Base-by-base conservation (phyloP, 306 rosid genomes). In the Cucumis sativus region DNA sequence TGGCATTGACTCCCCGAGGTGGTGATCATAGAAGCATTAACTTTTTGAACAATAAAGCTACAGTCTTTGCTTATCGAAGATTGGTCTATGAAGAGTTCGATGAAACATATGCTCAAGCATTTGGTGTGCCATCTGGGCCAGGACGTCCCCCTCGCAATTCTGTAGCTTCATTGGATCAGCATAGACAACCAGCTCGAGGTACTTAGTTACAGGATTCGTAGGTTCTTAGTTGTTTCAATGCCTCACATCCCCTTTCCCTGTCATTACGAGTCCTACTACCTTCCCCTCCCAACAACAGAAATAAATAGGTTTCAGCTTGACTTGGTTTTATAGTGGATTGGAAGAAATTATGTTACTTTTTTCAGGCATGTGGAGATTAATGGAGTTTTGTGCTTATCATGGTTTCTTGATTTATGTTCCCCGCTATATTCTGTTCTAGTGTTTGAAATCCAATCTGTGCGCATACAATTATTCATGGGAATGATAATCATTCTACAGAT, bases 61-160 rank as follows among this genome's bases (percentile, higher is more conserved):
- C 88, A 0, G 79, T 87, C 18, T 87, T 82, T n/a, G 83, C 89
- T 0, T 88, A 86, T 74, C 81, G 99, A 3, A 88, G 80, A 81
- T 88, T 90, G 0, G 91, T 91, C 65, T 96, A 89, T 83, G 98
- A 96, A 80, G 97, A 96, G 81, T 83, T 78, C 78, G 99, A 96
- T 78, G 99, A 89, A 85, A 92, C 99, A 11, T 96, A 96, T 83
- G 98, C 97, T 4, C 91, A 96, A 86, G 99, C 99, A 20, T 96
- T 96, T 78, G 96, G 96, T 30, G 88, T 81, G 75, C 87, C 83
- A 76, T 81, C 87, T 1, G 78, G 80, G 81, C 83, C 87, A 0
- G 78, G 80, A 6, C 92, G 93, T 13, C 76, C 88, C 45, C 58
- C 93, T 21, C 89, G 85, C 40, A 74, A 75, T 33, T 87, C 77